Evolutionary conservation across 140 eudicot genomes (phyloP), one percentile per base, ranked within the genome.

Genomic region (Erigeron philadelphicus): DNA sequence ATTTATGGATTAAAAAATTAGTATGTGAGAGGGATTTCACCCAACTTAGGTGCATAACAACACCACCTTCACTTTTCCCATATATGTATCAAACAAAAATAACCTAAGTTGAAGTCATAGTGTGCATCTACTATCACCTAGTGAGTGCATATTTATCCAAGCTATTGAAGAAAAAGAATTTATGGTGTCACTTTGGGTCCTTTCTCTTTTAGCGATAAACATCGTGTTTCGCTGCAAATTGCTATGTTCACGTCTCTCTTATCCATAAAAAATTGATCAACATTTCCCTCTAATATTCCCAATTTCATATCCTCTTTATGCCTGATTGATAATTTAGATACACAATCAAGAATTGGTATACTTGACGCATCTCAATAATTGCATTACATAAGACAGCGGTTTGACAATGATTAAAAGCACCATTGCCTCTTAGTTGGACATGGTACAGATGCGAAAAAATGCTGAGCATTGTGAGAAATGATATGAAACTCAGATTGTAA

Each of bases 71-170:
- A n/a, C n/a, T n/a, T n/a, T n/a, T n/a, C n/a, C n/a, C n/a, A n/a
- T n/a, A n/a, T n/a, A n/a, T n/a, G n/a, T 13, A 68, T 57, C 13
- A 53, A 16, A 11, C 10, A 59, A 55, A 19, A 47, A 59, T 59
- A n/a, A 71, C 68, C 43, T 11, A 43, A 11, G 55, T 49, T 61
- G 61, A 72, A 46, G 61, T 49, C 15, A 9, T 47, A 9, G 35
- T 61, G 67, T 61, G 13, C 31, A 40, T 58, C 13, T 61, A 72
- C 63, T 48, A 16, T 16, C 48, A 62, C 25, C 43, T 16, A 48
- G 62, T 61, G 70, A 31, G 61, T 48, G 59, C 58, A 61, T 47
- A 54, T 59, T 41, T n/a, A 9, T 17, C 44, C 13, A 2, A 45
- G 15, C 16, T n/a, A 8, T 45, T 13, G 45, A 69, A 12, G 10